phyloP scores from a whole-genome alignment of 257 asterid species.

The Anisodus acutangulus region DNA sequence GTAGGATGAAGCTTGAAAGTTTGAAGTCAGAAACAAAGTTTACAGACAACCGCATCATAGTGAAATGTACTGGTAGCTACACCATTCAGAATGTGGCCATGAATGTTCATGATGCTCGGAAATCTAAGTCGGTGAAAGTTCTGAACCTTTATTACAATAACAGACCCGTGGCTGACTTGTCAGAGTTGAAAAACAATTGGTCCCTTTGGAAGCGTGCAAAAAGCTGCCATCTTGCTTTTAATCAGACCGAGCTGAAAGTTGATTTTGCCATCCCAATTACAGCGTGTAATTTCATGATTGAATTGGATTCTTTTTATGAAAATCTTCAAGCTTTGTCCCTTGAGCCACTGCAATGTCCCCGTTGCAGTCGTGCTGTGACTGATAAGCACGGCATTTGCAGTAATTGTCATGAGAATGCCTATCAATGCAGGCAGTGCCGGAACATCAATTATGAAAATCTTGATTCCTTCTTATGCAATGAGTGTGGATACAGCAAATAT shows the following conservation, averaged over 20 bases:
- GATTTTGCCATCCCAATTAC: slow-evolving; percentile 96
- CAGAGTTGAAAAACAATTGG: slow-evolving; percentile 97
- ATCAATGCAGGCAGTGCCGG: slow-evolving; percentile 99
- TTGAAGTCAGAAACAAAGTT: slow-evolving; percentile 96
- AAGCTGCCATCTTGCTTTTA: slow-evolving; percentile 88
- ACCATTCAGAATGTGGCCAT: slow-evolving; percentile 95
- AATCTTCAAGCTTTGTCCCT: slow-evolving; percentile 99
- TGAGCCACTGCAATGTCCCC: slow-evolving; percentile 98
- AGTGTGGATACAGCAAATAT: slow-evolving; percentile 98
- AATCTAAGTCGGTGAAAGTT: slow-evolving; percentile 95
- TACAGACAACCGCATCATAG: slow-evolving; percentile 97
- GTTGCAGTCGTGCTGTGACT: slow-evolving; percentile 97
- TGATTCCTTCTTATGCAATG: slow-evolving; percentile 96
- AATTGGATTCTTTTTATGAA: slow-evolving; percentile 93
- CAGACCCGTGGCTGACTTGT: slow-evolving; percentile 96
- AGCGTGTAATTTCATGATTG: slow-evolving; percentile 98
- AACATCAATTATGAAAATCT: slow-evolving; percentile 97
- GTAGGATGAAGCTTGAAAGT: slow-evolving; percentile 97
- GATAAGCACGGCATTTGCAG: slow-evolving; percentile 95
- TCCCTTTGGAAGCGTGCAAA: slow-evolving; percentile 98
- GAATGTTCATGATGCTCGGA: slow-evolving; percentile 99
- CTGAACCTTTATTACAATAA: slow-evolving; percentile 95
- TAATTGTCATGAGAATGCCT: slow-evolving; percentile 98
- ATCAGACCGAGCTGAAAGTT: slow-evolving; percentile 96
- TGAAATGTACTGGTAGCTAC: slow-evolving; percentile 99